phyloP scores from a whole-genome alignment of 305 asterid genomes.

The Andrographis paniculata region DNA sequence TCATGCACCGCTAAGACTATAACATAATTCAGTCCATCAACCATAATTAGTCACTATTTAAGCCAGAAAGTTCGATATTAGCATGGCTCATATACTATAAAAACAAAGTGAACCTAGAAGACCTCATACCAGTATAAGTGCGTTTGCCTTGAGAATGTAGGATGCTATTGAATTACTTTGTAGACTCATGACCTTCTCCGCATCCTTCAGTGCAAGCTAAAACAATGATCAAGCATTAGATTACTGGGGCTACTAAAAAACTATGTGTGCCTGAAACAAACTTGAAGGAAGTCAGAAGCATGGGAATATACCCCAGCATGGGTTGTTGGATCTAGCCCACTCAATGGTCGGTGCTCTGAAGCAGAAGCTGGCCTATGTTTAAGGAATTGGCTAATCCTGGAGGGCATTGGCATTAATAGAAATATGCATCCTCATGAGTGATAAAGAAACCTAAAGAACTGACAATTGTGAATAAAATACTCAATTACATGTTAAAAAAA shows the following conservation, averaged over 20 bases:
- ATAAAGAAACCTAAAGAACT: constrained; percentile 10
- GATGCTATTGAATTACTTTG: constrained; percentile 33
- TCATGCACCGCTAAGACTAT: neutral
- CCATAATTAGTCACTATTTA: neutral
- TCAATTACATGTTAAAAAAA: neutral
- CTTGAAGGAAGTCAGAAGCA: constrained; percentile 1
- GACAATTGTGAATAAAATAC: neutral
- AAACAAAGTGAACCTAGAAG: constrained; percentile 14
- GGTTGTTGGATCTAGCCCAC: constrained; percentile 88
- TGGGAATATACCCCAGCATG: constrained; percentile 67
- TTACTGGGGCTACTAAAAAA: constrained; percentile 5
- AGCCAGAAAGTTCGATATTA: constrained; percentile 9
- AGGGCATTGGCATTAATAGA: constrained; percentile 15
- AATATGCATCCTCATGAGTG: constrained; percentile 13
- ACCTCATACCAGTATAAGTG: constrained; percentile 76
- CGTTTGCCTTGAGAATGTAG: constrained; percentile 76
- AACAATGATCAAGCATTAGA: constrained; percentile 18
- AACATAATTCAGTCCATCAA: neutral
- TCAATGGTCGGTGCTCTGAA: constrained; percentile 75
- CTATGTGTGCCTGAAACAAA: constrained; percentile 1
- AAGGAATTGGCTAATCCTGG: constrained; percentile 71
- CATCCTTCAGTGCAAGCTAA: constrained; percentile 95
- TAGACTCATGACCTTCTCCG: constrained; percentile 68
- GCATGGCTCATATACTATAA: constrained; percentile 1
- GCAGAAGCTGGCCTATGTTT: constrained; percentile 68